Base-by-base conservation (phyloP, 768 basidiomycete species). In the Hericium coralloides region DNA sequence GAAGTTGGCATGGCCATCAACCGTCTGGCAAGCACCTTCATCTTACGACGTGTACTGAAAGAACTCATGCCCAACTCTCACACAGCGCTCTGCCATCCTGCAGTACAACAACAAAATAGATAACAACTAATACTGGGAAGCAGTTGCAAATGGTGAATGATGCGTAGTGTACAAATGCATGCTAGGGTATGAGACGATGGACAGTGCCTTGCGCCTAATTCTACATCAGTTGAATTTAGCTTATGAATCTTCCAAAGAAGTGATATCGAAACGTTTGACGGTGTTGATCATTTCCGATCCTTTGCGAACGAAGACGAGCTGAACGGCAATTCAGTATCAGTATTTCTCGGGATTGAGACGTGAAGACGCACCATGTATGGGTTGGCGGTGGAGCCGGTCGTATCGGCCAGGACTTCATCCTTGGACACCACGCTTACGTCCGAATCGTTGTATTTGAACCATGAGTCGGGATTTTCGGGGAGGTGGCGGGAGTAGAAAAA, bases 371-470 rank as follows among this genome's bases (percentile, higher is more conserved):
- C 91, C 71, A 93, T 74, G 72, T 93, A 93, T 25, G 91, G 91
- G 65, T 93, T 93, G n/a, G 89, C 91, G 38, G 83, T 92, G 17
- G 82, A 86, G 20, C 89, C 90, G n/a, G 90, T 92, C 38, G 92
- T 89, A 73, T 97, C 91, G 26, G 84, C 85, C 53, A 97, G 75
- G 2, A 98, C 88, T 65, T 97, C 94, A 8, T 83, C 82, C 65
- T 89, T 88, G 9, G 78, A 70, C 0, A 92, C 89, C 25, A 82
- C 77, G 3, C 82, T 78, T 9, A 98, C 92, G 58, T 82, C 84
- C 38, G 91, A 91, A 67, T 98, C 95, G 67, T 98, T 98, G 73
- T 95, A 93, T 72, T 95, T 95, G 79, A 94, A 92, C 92, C 94
- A 98, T 47, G 79, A 77, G 57, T 97, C 87, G 12, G 85, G 85